Conservation (phyloP, 371 early-diverging fungal genomes). For the Quaeritorhiza haematococci region DNA sequence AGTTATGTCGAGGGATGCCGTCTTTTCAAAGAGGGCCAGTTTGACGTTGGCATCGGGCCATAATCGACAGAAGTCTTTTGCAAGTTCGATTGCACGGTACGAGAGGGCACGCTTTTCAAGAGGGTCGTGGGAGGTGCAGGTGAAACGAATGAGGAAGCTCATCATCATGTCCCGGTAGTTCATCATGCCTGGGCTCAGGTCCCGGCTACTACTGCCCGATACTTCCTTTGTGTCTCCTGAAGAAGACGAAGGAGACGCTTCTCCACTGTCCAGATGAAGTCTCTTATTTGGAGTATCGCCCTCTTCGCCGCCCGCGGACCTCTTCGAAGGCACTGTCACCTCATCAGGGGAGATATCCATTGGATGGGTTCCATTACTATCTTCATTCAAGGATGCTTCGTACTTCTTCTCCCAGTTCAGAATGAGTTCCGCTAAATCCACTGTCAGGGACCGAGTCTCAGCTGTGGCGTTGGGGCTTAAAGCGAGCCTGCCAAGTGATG, state of each 20-base stretch:
- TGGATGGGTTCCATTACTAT: too few relatives aligned
- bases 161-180: conserved; percentile 53
- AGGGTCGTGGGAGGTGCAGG: conserved; percentile 59
- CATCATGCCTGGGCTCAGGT: conserved; percentile 1
- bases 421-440: conserved; percentile 87
- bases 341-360: too few relatives aligned
- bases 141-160: conserved; percentile 68
- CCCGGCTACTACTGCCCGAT: too few relatives aligned
- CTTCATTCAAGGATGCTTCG: too few relatives aligned
- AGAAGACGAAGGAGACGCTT: too few relatives aligned
- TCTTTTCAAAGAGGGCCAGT: conserved; percentile 35
- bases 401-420: conserved; percentile 89
- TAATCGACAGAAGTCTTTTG: conserved; percentile 55
- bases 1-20: conserved; percentile 21
- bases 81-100: conserved; percentile 56
- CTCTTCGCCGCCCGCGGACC: too few relatives aligned
- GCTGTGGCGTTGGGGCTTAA: conserved; percentile 75
- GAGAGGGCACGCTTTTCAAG: conserved; percentile 46
- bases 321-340: too few relatives aligned
- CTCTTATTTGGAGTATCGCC: too few relatives aligned
- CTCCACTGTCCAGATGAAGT: too few relatives aligned
- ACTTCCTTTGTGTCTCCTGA: not conserved
- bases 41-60: conserved; percentile 61
- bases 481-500: conserved; percentile 79
- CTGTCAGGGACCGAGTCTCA: conserved; percentile 80